A percentile compares a stretch with the other conserved stretches of the same genome.
Conservation (phyloP, 208 protist species). For the Naegleria fowleri region DNA sequence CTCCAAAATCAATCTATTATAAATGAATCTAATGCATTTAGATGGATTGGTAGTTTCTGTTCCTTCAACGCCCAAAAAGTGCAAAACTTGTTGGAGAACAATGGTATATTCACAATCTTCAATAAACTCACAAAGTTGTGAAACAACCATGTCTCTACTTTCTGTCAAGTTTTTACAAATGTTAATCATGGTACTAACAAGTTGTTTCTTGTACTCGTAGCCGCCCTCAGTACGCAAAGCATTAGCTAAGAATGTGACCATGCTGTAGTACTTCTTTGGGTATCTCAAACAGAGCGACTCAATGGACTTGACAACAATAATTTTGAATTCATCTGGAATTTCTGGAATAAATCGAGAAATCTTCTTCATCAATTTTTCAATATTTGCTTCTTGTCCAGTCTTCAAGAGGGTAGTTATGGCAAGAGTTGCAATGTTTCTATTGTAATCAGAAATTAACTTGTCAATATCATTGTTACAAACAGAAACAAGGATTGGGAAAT, state of each 20-base stretch:
- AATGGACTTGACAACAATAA: conserved; percentile 93
- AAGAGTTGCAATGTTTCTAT: conserved; percentile 92
- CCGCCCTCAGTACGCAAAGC: conserved; percentile 72
- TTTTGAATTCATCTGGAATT: conserved; percentile 93
- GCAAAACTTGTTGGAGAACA: conserved; percentile 87
- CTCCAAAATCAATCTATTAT: conserved; percentile 93
- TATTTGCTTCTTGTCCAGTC: conserved; percentile 79
- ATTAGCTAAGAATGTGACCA: conserved; percentile 82
- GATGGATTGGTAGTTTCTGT: conserved; percentile 70
- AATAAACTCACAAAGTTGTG: conserved; percentile 96
- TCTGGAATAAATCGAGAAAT: conserved; percentile 86
- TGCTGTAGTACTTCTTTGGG: conserved; percentile 71
- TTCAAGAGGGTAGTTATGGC: conserved; percentile 96
- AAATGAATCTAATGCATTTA: conserved; percentile 89
- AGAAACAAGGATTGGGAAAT: conserved; percentile 70
- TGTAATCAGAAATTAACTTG: conserved; percentile 82
- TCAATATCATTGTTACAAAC: conserved; percentile 92
- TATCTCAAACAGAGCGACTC: conserved; percentile 86
- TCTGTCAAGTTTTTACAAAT: conserved; percentile 79
- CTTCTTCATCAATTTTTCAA: conserved; percentile 93
- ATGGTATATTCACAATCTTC: conserved; percentile 96
- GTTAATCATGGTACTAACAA: conserved; percentile 88
- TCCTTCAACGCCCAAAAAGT: conserved; percentile 91
- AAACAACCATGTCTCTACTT: conserved; percentile 77
- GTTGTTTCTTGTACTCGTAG: conserved; percentile 83